Base-by-base conservation (phyloP, 345 rosid genomes). In the Brassica incana region DNA sequence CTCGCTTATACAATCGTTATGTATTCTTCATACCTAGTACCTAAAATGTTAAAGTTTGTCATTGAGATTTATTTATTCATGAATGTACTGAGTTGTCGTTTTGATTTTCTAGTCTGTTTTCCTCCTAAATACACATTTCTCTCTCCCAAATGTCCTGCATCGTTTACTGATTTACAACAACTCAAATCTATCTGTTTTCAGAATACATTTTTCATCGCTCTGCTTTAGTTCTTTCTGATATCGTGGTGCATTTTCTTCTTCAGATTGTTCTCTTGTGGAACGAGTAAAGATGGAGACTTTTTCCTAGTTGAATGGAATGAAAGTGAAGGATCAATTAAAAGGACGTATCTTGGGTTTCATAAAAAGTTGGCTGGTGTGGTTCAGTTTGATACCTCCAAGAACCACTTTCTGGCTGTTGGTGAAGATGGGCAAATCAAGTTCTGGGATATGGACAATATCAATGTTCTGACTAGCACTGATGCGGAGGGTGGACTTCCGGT, bases 401-500 rank as follows among this genome's bases (percentile, higher is more conserved):
- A 90, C 78, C 98, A 85, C 79, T 91, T 94, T 82, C 85, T 94
- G 84, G 97, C 92, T 76, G 98, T 89, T 25, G 98, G 97, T 71
- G 97, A 94, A 82, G 97, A 94, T 64, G 76, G 84, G 79, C 97
- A 88, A 78, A 88, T 94, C 75, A 94, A 92, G 80, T 94, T 92
- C 75, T 94, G 98, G 98, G 93, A 94, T 81, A 91, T 94, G 97
- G 97, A 94, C 81, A 83, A 77, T 80, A 12, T 33, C 76, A 86
- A 68, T 85, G 81, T 87, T 71, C 84, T 92, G 43, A 81, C 88
- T 48, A 83, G 83, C 81, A 87, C 87, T 8, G 92, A 91, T 33
- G 98, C 95, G 14, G 97, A 87, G 54, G 98, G 97, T 80, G 98
- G 98, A 85, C 87, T 92, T 18, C 90, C 85, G 79, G 98, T 94